Evolutionary conservation across 2,329 filamentous ascomycete species (phyloP).

Genomic region (Dryadomyces sulphureus): DNA sequence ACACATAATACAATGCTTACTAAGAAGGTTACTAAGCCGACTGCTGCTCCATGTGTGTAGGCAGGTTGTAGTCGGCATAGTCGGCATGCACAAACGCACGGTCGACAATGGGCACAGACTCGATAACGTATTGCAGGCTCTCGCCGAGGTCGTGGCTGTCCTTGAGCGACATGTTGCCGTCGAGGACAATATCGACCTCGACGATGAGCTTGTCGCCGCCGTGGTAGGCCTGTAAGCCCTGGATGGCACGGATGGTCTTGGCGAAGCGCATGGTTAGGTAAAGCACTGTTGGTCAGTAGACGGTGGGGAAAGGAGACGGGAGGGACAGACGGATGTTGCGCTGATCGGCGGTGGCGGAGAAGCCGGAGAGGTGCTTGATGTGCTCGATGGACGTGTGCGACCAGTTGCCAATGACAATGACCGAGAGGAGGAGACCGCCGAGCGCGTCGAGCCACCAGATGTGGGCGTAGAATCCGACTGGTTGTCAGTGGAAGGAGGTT

Average conservation of each 20-base stretch:
- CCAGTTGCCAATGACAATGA: conserved; percentile 72
- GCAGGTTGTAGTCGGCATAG: conserved; percentile 46
- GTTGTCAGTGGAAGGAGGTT: conserved; percentile 2
- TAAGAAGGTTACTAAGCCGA: conserved; percentile 1
- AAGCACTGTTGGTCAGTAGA: conserved; percentile 33
- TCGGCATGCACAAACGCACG: conserved; percentile 55
- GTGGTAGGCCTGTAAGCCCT: conserved; percentile 74
- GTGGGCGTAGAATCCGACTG: conserved; percentile 56
- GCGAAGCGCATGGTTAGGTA: conserved; percentile 93
- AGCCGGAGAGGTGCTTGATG: conserved; percentile 67
- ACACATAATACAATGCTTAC: no score
- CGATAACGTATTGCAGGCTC: conserved; percentile 68
- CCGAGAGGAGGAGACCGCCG: conserved; percentile 63
- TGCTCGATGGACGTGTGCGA: conserved; percentile 57
- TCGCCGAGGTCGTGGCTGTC: conserved; percentile 72
- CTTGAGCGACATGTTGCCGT: conserved; percentile 57
- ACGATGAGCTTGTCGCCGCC: conserved; percentile 75
- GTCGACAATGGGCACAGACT: conserved; percentile 68
- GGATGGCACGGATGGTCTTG: conserved; percentile 72
- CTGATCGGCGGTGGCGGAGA: conserved; percentile 65
- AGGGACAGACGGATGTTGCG: conserved; percentile 48
- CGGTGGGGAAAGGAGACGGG: background rate
- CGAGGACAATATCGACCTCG: conserved; percentile 68
- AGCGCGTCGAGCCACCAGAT: conserved; percentile 77
- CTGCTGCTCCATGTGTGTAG: conserved; percentile 40